phyloP scores from a whole-genome alignment of 2,329 filamentous ascomycete species.

The Sporothrix luriei region DNA sequence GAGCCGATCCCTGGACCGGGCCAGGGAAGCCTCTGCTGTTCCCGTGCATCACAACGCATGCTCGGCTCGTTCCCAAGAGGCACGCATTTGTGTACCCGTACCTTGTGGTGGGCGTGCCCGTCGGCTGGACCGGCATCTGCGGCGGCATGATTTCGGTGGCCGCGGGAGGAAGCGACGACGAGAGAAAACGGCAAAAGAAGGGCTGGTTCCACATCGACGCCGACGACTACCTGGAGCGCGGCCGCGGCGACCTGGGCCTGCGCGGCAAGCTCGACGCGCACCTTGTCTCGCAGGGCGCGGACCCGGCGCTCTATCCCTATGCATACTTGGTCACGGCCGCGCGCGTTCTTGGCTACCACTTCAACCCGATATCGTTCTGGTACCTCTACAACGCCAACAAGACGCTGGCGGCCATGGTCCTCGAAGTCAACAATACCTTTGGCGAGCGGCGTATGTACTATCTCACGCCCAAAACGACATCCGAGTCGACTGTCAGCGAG shows the following conservation, averaged over 20 bases:
- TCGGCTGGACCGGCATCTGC: constrained; percentile 61
- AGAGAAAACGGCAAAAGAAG: constrained; percentile 34
- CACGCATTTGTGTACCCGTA: constrained; percentile 73
- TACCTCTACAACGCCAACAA: constrained; percentile 67
- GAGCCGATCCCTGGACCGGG: constrained; percentile 36
- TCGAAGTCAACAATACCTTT: constrained; percentile 79
- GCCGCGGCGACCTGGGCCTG: constrained; percentile 55
- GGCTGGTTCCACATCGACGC: constrained; percentile 64
- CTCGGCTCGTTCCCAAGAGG: constrained; percentile 66
- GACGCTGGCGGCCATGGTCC: constrained; percentile 63
- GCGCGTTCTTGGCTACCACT: constrained; percentile 68
- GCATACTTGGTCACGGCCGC: constrained; percentile 73
- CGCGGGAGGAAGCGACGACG: neutral
- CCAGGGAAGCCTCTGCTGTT: constrained; percentile 57
- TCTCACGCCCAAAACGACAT: constrained; percentile 41
- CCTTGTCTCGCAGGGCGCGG: constrained; percentile 57
- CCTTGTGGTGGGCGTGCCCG: constrained; percentile 67
- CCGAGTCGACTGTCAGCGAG: neutral
- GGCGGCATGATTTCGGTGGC: constrained; percentile 57
- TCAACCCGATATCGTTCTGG: constrained; percentile 79
- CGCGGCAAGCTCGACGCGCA: constrained; percentile 65
- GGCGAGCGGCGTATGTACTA: constrained; percentile 70
- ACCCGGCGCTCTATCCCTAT: constrained; percentile 63
- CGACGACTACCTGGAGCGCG: constrained; percentile 63
- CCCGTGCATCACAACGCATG: constrained; percentile 66